Base-by-base conservation (phyloP, 495 filamentous ascomycete species). In the Lasiosphaeris hirsuta region DNA sequence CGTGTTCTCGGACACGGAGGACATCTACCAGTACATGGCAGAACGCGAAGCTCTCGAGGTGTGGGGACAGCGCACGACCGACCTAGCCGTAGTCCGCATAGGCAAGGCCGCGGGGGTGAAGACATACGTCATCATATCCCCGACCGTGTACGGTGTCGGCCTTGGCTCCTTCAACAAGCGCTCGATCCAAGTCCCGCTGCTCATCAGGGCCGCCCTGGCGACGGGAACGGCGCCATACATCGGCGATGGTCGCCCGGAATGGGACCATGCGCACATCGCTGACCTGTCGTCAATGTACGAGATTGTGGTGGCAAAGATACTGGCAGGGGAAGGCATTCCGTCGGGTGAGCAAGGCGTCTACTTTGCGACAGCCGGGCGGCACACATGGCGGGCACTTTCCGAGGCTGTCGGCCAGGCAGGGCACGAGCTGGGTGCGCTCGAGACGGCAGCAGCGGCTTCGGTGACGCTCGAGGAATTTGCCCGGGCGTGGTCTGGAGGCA, bases 121-220 rank as follows among this genome's bases (percentile, higher is more conserved):
- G 45, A 78, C 80, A 0, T 60, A 72, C 51, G 71, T 81, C 33
- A 70, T 84, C 50, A 79, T 78, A 65, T 65, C 70, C 1, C 75
- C 76, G 10, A 72, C 72, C 8, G 79, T 82, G 35, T 83, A 73
- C 60, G 79, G 79, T 30, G 37, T 63, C 1, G 78, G 79, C 8
- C 70, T 63, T 2, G 80, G 78, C 36, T 59, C 63, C 0, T 77
- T 77, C 63, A 76, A 79, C 40, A 66, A 59, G 10, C 46, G 51
- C 1, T 71, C 71, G 40, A 71, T 77, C 18, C 77, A 81, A 62
- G 56, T 77, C 7, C 75, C 75, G 9, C 17, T 44, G 15, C 42
- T 67, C 30, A 60, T 71, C 0, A 51, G 62, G 13, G 51, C 65
- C 4, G 64, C 67, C 7, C 15, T 79, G 3, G 52, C 67, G 13